Evolutionary conservation across 495 filamentous ascomycete genomes (phyloP).

Genomic region (Tuber melanosporum): DNA sequence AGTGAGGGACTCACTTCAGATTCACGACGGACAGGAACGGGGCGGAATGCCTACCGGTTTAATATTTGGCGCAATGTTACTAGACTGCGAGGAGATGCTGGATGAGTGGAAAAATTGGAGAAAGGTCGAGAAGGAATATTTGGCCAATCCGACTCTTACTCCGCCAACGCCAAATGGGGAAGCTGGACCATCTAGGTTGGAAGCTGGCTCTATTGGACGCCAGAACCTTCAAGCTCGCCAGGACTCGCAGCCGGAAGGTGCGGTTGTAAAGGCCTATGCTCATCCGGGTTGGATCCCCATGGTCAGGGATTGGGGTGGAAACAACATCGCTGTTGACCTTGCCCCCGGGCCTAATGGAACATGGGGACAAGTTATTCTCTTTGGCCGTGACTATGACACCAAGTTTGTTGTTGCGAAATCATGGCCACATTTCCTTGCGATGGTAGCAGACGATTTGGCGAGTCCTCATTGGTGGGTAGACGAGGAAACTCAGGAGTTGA

Average conservation of each 20-base stretch:
- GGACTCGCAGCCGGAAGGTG: constrained; percentile 75
- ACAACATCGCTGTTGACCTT: constrained; percentile 89
- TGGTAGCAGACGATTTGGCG: constrained; percentile 79
- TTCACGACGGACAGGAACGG: constrained; percentile 94
- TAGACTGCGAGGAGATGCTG: constrained; percentile 97
- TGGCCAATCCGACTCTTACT: constrained; percentile 66
- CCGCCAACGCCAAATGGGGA: constrained; percentile 46
- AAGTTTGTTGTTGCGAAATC: constrained; percentile 94
- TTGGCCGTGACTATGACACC: constrained; percentile 95
- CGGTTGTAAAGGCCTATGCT: constrained; percentile 87
- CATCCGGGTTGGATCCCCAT: constrained; percentile 95
- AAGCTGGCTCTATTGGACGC: constrained; percentile 46
- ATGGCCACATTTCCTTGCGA: constrained; percentile 81
- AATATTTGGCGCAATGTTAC: constrained; percentile 86
- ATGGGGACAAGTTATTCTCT: constrained; percentile 96
- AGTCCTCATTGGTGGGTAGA: constrained; percentile 82
- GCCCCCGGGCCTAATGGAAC: constrained; percentile 82
- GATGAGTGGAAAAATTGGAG: constrained; percentile 98
- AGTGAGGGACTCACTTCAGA: constrained; percentile 79
- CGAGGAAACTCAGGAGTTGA: constrained; percentile 85
- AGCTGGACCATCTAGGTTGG: constrained; percentile 37
- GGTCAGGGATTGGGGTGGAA: constrained; percentile 95
- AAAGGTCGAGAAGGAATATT: constrained; percentile 80
- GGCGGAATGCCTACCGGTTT: constrained; percentile 85
- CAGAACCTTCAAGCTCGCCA: constrained; percentile 79